Base-by-base conservation (phyloP, 1,139 yeast species). In the Pichia sp. region DNA sequence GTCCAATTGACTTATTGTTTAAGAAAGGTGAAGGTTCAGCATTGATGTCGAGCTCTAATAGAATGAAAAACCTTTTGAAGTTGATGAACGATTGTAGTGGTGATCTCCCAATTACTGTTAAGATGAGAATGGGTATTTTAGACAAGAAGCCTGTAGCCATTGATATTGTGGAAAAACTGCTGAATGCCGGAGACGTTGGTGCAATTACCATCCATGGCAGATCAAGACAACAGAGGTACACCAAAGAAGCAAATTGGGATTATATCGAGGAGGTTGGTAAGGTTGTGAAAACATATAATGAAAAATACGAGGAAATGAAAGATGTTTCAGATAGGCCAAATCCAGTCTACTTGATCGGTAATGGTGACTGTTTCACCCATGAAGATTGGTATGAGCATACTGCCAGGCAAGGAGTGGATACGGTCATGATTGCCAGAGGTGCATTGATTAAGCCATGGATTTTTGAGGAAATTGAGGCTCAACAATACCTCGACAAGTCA, bases 401-500 rank as follows among this genome's bases (percentile, higher is more conserved):
- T 46, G 78, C 79, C 43, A 77, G 82, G 48, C 81, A 81, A 40
- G 88, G 90, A 16, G 84, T 92, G 54, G 99, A 95, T 71, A 84
- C 95, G 41, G 95, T 90, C 26, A 93, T 95, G 98, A 92, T 95
- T 54, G 99, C 99, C 1, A 81, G 99, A 64, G 99, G 98, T 54
- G 98, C 98, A 0, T 80, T 93, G 62, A 92, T 95, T 69, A 93
- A 95, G 72, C 99, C 99, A 49, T 93, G 99, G 99, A 89, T 93
- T 50, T 93, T 93, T 65, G 98, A 95, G 73, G 99, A 93, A 72
- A 82, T 95, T 53, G 95, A 92, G 55, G 78, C 95, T 8, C 83
- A 84, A 65, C 98, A 93, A 70, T 86, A 90, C 67, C 72, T 93
- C 61, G 99, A 93, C 71, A 95, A 93, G 72, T 77, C 90, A 2